phyloP scores from a whole-genome alignment of 768 basidiomycete genomes.

The Naganishia vishniacii region DNA sequence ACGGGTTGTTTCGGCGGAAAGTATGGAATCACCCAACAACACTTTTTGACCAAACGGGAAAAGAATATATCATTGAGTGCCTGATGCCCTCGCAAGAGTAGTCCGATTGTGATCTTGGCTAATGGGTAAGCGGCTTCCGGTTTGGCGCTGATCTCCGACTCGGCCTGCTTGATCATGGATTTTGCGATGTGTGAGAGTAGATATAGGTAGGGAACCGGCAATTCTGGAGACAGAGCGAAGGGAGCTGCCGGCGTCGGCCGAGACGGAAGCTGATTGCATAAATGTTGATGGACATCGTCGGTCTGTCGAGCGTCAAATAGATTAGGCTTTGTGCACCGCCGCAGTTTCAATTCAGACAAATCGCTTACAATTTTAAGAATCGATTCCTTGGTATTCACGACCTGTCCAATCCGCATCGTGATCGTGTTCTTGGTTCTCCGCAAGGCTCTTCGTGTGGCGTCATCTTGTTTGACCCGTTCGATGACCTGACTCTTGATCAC shows the following conservation, averaged over 20 bases:
- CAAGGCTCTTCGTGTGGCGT: slow-evolving; percentile 30
- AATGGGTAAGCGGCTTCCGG: slow-evolving; percentile 77
- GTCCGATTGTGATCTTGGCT: slow-evolving; percentile 65
- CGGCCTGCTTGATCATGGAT: slow-evolving; percentile 80
- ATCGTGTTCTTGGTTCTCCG: slow-evolving; percentile 40
- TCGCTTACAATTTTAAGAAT: slow-evolving; percentile 39
- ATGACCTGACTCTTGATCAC: slow-evolving; percentile 40
- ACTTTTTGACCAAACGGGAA: slow-evolving; percentile 77
- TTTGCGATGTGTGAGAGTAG: slow-evolving; percentile 84
- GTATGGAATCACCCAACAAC: slow-evolving; percentile 77
- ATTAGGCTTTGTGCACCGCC: too few relatives aligned
- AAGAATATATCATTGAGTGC: slow-evolving; percentile 71
- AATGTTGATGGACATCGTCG: slow-evolving; percentile 52
- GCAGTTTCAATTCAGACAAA: too few relatives aligned
- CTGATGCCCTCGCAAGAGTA: slow-evolving; percentile 57
- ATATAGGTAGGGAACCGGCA: slow-evolving; percentile 56
- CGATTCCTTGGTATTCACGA: slow-evolving; percentile 39
- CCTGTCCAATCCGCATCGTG: slow-evolving; percentile 42
- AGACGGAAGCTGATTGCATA: slow-evolving; percentile 26
- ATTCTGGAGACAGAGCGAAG: slow-evolving; percentile 42
- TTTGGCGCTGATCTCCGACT: slow-evolving; percentile 86
- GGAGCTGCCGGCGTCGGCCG: slow-evolving; percentile 29
- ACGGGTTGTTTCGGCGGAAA: slow-evolving; percentile 57
- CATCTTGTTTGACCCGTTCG: slow-evolving; percentile 62
- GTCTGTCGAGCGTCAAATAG: slow-evolving; percentile 30